Conservation (phyloP, 768 basidiomycete species). For the Rhodotorula kratochvilovae region DNA sequence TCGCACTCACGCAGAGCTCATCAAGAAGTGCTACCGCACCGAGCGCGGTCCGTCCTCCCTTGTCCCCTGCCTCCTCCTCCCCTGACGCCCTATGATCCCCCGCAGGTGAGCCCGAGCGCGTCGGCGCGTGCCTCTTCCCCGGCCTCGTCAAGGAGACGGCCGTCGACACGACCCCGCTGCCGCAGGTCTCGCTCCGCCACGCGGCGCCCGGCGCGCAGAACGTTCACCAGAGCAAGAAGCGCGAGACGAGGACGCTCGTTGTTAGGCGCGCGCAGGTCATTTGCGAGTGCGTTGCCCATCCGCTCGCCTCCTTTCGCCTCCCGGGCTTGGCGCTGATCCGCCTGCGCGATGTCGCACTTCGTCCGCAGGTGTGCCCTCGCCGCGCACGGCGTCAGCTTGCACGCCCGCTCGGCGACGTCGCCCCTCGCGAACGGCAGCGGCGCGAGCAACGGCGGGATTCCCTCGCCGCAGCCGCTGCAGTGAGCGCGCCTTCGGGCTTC, state of each 20-base stretch:
- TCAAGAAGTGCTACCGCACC: slow-evolving; percentile 72
- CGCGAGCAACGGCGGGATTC: background rate
- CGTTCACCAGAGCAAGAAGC: slow-evolving; percentile 49
- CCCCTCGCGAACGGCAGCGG: background rate
- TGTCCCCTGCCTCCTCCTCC: background rate
- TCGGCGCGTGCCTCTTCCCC: slow-evolving; percentile 81
- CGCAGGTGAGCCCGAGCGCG: slow-evolving; percentile 64
- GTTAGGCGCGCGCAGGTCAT: slow-evolving; percentile 80
- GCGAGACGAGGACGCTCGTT: slow-evolving; percentile 54
- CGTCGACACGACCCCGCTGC: slow-evolving; percentile 46
- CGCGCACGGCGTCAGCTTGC: slow-evolving; percentile 14
- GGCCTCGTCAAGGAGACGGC: slow-evolving; percentile 74
- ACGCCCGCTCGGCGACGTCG: background rate
- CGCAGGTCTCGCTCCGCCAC: slow-evolving; percentile 32
- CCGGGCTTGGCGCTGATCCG: too few species aligned
- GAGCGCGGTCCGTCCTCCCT: slow-evolving; percentile 49
- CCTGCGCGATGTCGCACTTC: too few species aligned
- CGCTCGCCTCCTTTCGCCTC: too few species aligned
- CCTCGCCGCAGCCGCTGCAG: background rate
- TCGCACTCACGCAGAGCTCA: slow-evolving; percentile 55
- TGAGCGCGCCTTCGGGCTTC: background rate
- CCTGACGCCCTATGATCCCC: too few species aligned
- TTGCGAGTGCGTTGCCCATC: slow-evolving; percentile 61
- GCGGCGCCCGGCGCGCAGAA: slow-evolving; percentile 42
- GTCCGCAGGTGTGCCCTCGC: slow-evolving; percentile 29